phyloP scores from a whole-genome alignment of 495 filamentous ascomycete species.

The Penicillium riverlandense region DNA sequence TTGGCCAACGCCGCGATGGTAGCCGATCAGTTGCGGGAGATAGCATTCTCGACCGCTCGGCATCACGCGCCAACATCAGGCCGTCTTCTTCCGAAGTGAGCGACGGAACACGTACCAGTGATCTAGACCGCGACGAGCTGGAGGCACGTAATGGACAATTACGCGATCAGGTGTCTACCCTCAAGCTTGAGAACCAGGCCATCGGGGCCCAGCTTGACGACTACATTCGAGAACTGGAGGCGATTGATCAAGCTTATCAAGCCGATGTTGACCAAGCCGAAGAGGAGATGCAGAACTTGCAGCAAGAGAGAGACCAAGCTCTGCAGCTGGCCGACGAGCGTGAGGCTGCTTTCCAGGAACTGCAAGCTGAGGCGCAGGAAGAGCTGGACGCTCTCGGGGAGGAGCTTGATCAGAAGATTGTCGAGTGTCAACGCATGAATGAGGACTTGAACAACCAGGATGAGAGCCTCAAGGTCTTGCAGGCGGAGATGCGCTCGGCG shows the following conservation, averaged over 20 bases:
- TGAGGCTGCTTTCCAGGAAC: conserved; percentile 70
- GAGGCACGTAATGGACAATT: conserved; percentile 77
- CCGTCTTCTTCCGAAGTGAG: conserved; percentile 62
- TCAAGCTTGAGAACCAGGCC: conserved; percentile 79
- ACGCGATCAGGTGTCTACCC: conserved; percentile 75
- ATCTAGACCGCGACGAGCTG: conserved; percentile 76
- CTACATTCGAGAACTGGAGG: conserved; percentile 58
- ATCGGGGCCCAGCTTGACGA: conserved; percentile 68
- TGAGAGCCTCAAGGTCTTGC: conserved; percentile 78
- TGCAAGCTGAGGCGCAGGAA: conserved; percentile 73
- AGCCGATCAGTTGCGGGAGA: conserved; percentile 67
- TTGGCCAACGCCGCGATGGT: conserved; percentile 65
- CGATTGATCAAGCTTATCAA: conserved; percentile 57
- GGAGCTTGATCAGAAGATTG: conserved; percentile 63
- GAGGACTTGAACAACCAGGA: conserved; percentile 44
- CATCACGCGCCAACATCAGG: conserved; percentile 72
- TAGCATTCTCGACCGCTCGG: conserved; percentile 87
- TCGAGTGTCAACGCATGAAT: conserved; percentile 67
- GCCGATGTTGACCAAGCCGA: conserved; percentile 69
- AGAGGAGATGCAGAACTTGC: conserved; percentile 73
- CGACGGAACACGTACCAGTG: conserved; percentile 66
- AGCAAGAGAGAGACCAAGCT: conserved; percentile 82
- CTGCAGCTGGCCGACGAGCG: conserved; percentile 69
- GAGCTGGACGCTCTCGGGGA: conserved; percentile 78
- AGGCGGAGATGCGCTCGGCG: conserved; percentile 84